Percentiles rank a stretch among this genome's conserved stretches.
These are phyloP conservation scores for Venturia asperata DNA, from an alignment of 2,329 filamentous ascomycete genomes.

Conservation along the genomic window DNA sequence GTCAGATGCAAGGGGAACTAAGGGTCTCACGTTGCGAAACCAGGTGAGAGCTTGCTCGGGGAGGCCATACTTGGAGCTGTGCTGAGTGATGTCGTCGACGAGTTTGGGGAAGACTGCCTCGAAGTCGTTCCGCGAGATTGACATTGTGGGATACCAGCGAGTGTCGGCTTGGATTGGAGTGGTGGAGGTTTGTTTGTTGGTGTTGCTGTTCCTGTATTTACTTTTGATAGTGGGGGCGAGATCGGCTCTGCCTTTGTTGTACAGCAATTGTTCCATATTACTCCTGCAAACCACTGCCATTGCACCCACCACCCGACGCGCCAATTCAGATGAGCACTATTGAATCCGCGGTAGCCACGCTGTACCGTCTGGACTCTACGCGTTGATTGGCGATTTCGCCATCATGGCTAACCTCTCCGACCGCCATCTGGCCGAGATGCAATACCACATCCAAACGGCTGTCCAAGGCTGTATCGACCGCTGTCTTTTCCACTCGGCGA, in stretches of 20 bases:
- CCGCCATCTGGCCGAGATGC: constrained; percentile 51
- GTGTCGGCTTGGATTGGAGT: neutral
- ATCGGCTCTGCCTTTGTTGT: neutral
- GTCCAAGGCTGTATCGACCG: constrained; percentile 87
- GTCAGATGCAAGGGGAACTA: neutral
- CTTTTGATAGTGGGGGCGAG: constrained; percentile 10
- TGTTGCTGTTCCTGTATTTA: neutral
- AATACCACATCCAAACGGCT: constrained; percentile 71
- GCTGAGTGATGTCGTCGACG: constrained; percentile 69
- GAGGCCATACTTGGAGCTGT: constrained; percentile 75
- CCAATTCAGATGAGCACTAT: neutral
- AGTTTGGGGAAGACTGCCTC: constrained; percentile 84
- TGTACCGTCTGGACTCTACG: neutral
- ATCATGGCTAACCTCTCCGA: constrained; percentile 28
- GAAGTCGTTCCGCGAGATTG: constrained; percentile 76
- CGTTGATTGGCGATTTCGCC: neutral
- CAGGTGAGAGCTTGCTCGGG: constrained; percentile 74
- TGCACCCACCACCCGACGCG: neutral
- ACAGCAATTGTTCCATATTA: neutral
- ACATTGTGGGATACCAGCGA: constrained; percentile 40
- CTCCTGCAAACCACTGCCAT: neutral
- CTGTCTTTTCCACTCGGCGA: constrained; percentile 91
- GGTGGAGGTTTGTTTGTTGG: neutral
- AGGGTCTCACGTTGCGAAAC: constrained; percentile 47
- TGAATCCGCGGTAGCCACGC: neutral